phyloP scores from a whole-genome alignment of 208 protist genomes.

The Trypanosoma melophagium region DNA sequence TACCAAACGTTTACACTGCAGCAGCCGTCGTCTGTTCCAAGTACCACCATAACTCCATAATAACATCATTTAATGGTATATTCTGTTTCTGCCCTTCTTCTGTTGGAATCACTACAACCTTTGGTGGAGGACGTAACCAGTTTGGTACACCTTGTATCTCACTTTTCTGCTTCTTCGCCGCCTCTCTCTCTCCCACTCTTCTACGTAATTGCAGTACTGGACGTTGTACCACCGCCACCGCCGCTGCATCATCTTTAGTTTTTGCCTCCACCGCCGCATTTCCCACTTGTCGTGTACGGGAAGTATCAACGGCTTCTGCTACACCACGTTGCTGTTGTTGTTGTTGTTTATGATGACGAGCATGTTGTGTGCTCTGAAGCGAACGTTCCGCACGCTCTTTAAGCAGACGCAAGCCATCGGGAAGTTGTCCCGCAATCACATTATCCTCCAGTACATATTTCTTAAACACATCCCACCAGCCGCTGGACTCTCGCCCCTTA shows the following conservation, averaged over 20 bases:
- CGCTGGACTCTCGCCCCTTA: not conserved
- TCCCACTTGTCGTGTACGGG: not conserved
- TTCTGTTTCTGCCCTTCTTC: not conserved
- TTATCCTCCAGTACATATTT: constrained; percentile 43
- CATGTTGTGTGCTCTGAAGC: constrained; percentile 6
- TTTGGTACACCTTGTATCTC: not conserved
- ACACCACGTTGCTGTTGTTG: constrained; percentile 1
- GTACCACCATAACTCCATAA: constrained; percentile 19
- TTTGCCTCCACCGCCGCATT: not conserved
- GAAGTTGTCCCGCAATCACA: constrained; percentile 47
- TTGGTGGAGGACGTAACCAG: constrained; percentile 1
- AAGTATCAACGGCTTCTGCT: constrained; percentile 2
- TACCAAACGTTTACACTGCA: not conserved
- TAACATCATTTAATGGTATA: not conserved
- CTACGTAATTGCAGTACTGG: not conserved
- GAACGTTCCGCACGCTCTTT: constrained; percentile 36
- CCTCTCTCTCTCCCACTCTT: not conserved
- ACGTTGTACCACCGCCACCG: not conserved
- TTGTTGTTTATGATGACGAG: constrained; percentile 21
- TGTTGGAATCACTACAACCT: not conserved
- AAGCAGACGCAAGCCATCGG: constrained; percentile 35
- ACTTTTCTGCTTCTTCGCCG: not conserved
- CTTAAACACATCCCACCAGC: constrained; percentile 57
- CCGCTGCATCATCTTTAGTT: not conserved
- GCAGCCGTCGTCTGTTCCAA: constrained; percentile 4